These are phyloP conservation scores for Torrubiellomyces zombiae DNA, from an alignment of 2,329 filamentous ascomycete species.

Conservation along the genomic window DNA sequence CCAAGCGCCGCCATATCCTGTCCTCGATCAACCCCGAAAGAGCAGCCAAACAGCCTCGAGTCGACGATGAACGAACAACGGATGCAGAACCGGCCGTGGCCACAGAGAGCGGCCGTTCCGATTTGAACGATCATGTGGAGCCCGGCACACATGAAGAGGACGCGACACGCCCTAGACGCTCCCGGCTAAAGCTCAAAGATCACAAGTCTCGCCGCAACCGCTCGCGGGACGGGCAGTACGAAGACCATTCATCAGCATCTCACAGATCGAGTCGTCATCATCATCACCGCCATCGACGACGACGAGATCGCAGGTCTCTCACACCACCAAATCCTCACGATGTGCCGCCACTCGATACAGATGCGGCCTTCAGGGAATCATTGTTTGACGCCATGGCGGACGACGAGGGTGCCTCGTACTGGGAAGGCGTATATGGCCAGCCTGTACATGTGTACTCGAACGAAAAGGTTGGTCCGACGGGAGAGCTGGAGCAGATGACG, in stretches of 20 bases:
- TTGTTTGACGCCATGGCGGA: conserved; percentile 95
- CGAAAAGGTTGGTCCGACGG: conserved; percentile 23
- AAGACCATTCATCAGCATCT: conserved; percentile 7
- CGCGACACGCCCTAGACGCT: neutral
- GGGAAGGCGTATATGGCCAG: conserved; percentile 93
- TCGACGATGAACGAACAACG: conserved; percentile 1
- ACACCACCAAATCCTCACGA: conserved; percentile 31
- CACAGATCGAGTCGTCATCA: conserved; percentile 11
- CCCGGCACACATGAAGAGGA: neutral
- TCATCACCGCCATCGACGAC: conserved; percentile 13
- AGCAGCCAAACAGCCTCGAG: conserved; percentile 1
- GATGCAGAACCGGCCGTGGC: conserved; percentile 4
- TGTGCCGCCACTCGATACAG: conserved; percentile 39
- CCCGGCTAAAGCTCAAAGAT: conserved; percentile 4
- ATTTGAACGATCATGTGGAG: neutral
- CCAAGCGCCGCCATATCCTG: conserved; percentile 29
- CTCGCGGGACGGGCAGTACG: conserved; percentile 4
- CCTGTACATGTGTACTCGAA: conserved; percentile 69
- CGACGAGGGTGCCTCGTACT: conserved; percentile 88
- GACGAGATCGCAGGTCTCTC: conserved; percentile 22
- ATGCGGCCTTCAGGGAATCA: conserved; percentile 74
- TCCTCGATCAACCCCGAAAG: conserved; percentile 28
- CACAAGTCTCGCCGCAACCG: conserved; percentile 2
- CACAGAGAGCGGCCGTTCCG: conserved; percentile 1
- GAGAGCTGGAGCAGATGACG: conserved; percentile 64